Evolutionary conservation across 495 filamentous ascomycete genomes (phyloP).

Genomic region (Platismatia glauca): DNA sequence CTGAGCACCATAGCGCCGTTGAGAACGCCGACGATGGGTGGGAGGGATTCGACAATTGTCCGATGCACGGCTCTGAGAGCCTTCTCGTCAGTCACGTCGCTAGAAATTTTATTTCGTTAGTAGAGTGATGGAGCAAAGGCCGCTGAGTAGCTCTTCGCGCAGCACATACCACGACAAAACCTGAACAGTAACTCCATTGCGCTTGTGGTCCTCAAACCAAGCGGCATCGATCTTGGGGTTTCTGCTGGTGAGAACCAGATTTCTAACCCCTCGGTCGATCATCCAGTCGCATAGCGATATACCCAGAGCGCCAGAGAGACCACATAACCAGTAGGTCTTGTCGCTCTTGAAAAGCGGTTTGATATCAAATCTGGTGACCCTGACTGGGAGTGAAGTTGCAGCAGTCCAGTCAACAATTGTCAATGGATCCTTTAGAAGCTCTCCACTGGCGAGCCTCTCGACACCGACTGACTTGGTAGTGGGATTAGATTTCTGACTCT

Average conservation of each 20-base stretch:
- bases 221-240: slow-evolving; percentile 39
- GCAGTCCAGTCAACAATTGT: slow-evolving; percentile 4
- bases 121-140: background rate
- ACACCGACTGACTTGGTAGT: background rate
- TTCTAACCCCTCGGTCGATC: slow-evolving; percentile 41
- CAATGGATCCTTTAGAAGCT: background rate
- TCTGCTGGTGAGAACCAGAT: slow-evolving; percentile 41
- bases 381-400: background rate
- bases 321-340: slow-evolving; percentile 48
- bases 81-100: slow-evolving; percentile 9
- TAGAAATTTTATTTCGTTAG: background rate
- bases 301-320: slow-evolving; percentile 49
- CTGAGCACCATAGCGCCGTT: slow-evolving; percentile 10
- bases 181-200: slow-evolving; percentile 19
- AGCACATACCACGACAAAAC: slow-evolving; percentile 4
- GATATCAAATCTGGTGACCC: slow-evolving; percentile 2
- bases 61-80: slow-evolving; percentile 2
- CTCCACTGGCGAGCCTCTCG: background rate
- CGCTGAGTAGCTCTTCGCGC: background rate
- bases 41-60: background rate
- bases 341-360: slow-evolving; percentile 18
- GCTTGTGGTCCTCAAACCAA: slow-evolving; percentile 37
- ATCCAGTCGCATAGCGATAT: slow-evolving; percentile 51
- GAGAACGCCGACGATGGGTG: slow-evolving; percentile 6
- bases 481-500: background rate